Base-by-base conservation (phyloP, 768 basidiomycete genomes). In the Podaxis mareebaensis region DNA sequence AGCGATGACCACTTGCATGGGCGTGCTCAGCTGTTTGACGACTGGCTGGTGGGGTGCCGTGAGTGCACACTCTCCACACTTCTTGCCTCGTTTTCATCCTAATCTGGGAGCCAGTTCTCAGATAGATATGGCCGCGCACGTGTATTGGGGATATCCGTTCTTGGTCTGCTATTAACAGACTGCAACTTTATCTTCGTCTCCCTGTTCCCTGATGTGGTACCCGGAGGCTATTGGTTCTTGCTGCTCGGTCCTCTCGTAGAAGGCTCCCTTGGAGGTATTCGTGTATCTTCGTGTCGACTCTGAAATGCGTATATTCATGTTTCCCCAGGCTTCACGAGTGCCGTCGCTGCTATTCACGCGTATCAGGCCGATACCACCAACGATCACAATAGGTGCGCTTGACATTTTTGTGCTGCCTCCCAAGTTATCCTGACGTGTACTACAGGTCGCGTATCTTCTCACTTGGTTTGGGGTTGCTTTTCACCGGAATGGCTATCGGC, bases 1-100 rank as follows among this genome's bases (percentile, higher is more conserved):
- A 93, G 90, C 82, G 22, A 87, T 91, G 70, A 74, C 84, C 0
- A 78, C 87, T 2, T 77, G 82, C 8, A 85, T 85, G 77, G 95
- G 95, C 8, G 73, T 93, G 56, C 76, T 96, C 38, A 82, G 86
- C 36, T 91, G 91, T 65, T 70, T 95, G 38, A 94, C 93, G 2
- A 88, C 89, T 12, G 92, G 85, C 2, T 95, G 88, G 85, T 96
- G 95, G 95, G 90, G 91, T 60, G 82, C 88, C 58, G 90, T 91
- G 74, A 73, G 88, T 79, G 3, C 49, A 52, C 49, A 15, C 20
- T 20, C 11, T 51, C 12, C 44, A 3, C 58, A 24, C 36, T 38
- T 17, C 22, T 11, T 38, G 5, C 17, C 39, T 49, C 54, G 58
- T 30, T 64, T 51, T 54, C 58, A 61, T 63, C 15, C 36, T 44